These are phyloP conservation scores for Angophora floribunda DNA, from an alignment of 345 rosid species.

Conservation along the genomic window DNA sequence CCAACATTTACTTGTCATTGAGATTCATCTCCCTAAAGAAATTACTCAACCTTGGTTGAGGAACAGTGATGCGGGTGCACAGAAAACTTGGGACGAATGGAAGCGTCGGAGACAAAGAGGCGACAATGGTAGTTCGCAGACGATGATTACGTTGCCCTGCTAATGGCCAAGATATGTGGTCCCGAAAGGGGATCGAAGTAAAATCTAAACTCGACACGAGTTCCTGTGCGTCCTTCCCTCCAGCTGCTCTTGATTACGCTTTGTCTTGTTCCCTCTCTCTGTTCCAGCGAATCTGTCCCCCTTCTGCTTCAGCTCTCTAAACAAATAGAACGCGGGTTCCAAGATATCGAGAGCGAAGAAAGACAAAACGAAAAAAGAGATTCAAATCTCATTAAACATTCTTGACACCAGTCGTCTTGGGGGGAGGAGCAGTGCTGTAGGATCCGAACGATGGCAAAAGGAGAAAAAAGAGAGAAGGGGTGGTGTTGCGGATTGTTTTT, in stretches of 20 bases:
- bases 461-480: not conserved
- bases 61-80: not conserved
- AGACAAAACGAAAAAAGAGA: not conserved
- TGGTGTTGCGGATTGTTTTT: not conserved
- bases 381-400: not conserved
- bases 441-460: not conserved
- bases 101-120: not conserved
- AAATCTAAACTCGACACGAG: not conserved
- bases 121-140: not conserved
- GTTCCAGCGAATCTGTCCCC: not conserved
- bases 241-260: not conserved
- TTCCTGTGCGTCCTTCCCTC: not conserved
- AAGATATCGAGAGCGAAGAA: not conserved
- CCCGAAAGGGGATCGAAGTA: not conserved
- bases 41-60: not conserved
- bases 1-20: too few species aligned
- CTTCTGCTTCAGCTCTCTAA: not conserved
- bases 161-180: slow-evolving; percentile 1
- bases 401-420: not conserved
- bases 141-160: not conserved
- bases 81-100: not conserved
- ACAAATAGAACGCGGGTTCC: not conserved
- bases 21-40: not conserved
- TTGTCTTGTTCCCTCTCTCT: not conserved
- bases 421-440: not conserved